These are phyloP conservation scores for Sisymbrium irio DNA, from an alignment of 345 rosid genomes.

Conservation along the genomic window DNA sequence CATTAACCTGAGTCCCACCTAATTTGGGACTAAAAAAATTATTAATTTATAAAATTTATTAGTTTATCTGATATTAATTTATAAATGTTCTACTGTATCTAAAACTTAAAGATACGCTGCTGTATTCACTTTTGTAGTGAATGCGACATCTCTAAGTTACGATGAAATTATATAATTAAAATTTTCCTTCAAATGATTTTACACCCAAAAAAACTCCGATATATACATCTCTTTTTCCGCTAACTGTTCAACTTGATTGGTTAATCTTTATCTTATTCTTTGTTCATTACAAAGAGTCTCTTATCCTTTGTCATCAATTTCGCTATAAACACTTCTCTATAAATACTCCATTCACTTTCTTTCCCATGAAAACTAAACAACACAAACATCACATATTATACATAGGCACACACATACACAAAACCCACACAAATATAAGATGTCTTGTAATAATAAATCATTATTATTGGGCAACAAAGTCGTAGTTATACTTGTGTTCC, in stretches of 20 bases:
- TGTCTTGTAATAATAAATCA: constrained; percentile 16
- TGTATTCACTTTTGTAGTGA: no score
- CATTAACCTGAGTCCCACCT: no score
- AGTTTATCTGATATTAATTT: no score
- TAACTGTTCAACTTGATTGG: constrained; percentile 13
- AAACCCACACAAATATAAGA: not conserved
- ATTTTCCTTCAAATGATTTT: not conserved
- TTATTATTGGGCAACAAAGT: constrained; percentile 10
- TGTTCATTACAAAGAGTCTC: constrained; percentile 26
- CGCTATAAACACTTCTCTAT: constrained; percentile 39
- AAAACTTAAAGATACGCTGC: no score
- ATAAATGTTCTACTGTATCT: no score
- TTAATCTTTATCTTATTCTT: constrained; percentile 18
- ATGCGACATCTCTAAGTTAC: not conserved
- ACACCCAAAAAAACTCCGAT: not conserved
- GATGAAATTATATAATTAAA: not conserved
- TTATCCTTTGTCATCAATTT: constrained; percentile 22
- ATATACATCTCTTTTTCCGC: not conserved
- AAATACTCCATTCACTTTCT: constrained; percentile 30
- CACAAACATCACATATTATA: constrained; percentile 16
- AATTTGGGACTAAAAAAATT: no score
- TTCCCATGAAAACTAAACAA: constrained; percentile 1
- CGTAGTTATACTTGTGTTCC: constrained; percentile 23
- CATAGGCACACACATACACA: constrained; percentile 7
- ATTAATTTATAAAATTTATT: no score